These are phyloP conservation scores for Boletus semigastroideus DNA, from an alignment of 1,284 basidiomycete genomes.

Conservation along the genomic window DNA sequence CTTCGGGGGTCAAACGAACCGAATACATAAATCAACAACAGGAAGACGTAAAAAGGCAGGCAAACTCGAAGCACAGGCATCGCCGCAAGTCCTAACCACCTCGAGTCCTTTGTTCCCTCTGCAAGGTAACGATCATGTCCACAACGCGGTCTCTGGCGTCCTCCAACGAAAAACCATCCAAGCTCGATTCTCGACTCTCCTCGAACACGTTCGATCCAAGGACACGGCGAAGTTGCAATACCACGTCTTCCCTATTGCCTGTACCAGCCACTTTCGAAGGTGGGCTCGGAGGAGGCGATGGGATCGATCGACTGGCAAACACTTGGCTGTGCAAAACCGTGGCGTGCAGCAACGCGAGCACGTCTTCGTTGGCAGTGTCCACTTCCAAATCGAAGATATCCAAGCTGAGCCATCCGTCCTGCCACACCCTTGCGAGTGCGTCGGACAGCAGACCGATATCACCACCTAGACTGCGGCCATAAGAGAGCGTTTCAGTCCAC, in stretches of 20 bases:
- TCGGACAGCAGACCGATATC: conserved; percentile 51
- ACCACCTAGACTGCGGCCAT: conserved; percentile 62
- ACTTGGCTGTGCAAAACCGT: conserved; percentile 57
- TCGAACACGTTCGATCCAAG: conserved; percentile 66
- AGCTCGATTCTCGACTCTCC: conserved; percentile 21
- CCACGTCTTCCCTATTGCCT: conserved; percentile 31
- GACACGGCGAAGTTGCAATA: conserved; percentile 47
- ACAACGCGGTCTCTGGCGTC: conserved; percentile 69
- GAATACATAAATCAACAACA: conserved; percentile 15
- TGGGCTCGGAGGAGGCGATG: conserved; percentile 61
- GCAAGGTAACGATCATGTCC: conserved; percentile 59
- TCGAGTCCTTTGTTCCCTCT: conserved; percentile 35
- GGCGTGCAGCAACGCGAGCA: conserved; percentile 53
- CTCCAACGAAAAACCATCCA: conserved; percentile 45
- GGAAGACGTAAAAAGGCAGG: conserved; percentile 1
- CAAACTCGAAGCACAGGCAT: background rate
- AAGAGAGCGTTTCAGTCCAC: conserved; percentile 49
- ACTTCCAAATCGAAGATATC: conserved; percentile 27
- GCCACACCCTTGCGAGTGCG: conserved; percentile 55
- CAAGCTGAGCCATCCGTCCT: conserved; percentile 29
- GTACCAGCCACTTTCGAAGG: conserved; percentile 19
- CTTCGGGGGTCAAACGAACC: background rate
- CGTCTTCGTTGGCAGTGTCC: conserved; percentile 39
- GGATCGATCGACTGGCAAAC: conserved; percentile 49
- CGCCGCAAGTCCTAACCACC: conserved; percentile 6